Base-by-base conservation (phyloP, 768 basidiomycete genomes). In the Mrakia frigida region DNA sequence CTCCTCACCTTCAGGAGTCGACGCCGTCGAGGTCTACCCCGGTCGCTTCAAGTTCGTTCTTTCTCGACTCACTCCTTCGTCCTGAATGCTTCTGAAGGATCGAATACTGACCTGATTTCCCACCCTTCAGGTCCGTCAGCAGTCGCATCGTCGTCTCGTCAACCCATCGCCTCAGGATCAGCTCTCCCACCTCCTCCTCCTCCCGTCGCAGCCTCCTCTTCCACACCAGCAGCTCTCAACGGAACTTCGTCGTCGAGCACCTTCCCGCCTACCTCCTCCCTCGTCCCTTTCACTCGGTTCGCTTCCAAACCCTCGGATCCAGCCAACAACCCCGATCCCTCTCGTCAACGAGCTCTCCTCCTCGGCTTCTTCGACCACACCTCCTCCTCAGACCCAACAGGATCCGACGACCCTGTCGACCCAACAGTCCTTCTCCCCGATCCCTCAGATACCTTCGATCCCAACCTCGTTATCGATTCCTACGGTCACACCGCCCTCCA, bases 401-500 rank as follows among this genome's bases (percentile, higher is more conserved):
- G 56, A 28, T 52, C 35, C 35, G 50, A 56, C 21, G 71, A 78
- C 9, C 50, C 78, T 0, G 79, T 76, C 14, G 72, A 78, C n/a
- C 74, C 79, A 6, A 67, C 79, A 10, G 52, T 63, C 25, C 46
- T 59, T 18, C 70, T 71, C 43, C 46, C 76, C 2, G 61, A 73
- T 31, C 71, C 76, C 21, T 63, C 41, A n/a, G 76, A 77, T n/a
- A 23, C 70, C 14, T 77, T 84, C n/a, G 92, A 94, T 76, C 85
- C 93, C 68, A 92, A 98, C 81, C 86, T 88, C n/a, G 86, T 96
- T 59, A 87, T 99, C 59, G 97, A 99, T 80, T 93, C 97, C 79
- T 91, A 94, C 80, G 93, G 93, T 0, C 97, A 99, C 82, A 93
- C 94, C 0, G 91, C 95, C 14, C 86, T 99, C 21, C 97, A 99